Base-by-base conservation (phyloP, 2,329 filamentous ascomycete species). In the Teratosphaeria pseudoeucalypti region DNA sequence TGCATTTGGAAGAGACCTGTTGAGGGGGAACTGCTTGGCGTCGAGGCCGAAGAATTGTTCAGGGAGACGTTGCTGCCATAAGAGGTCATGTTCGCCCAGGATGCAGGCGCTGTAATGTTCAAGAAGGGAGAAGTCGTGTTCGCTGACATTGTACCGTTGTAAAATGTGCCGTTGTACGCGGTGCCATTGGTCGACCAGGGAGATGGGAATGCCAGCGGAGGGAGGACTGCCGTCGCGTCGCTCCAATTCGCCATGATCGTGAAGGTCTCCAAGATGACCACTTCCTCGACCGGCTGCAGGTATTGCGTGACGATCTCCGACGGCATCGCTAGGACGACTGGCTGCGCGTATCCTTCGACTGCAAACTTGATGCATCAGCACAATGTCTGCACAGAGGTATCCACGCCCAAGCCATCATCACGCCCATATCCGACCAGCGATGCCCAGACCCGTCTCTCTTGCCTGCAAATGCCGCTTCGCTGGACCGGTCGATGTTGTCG, bases 401-500 rank as follows among this genome's bases (percentile, higher is more conserved):
- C 34, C 14, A 55, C 11, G 19, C 47, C 47, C 6, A 19, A 6
- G 53, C 5, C 53, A 19, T 32, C 27, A 34, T 52, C n/a, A 52
- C 39, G 27, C 32, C 54, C 61, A 60, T 56, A 66, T 57, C 49
- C 66, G 60, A n/a, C 65, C 66, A 39, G 66, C 66, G 58, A 67
- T 63, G 59, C 65, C 65, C 27, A 19, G 19, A 19, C n/a, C n/a
- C 16, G 43, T 49, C 19, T 19, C 43, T 23, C 43, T 49, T 49
- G 43, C 43, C n/a, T 49, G 16, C n/a, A 49, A 49, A 6, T 19
- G 1, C 16, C 43, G 43, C 19, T 49, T 49, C 19, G 43, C 59
- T 7, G 59, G 47, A 3, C 29, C 34, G 32, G 58, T n/a, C n/a
- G 54, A 34, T 37, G 56, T 34, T 29, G 58, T 54, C 54, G 58